These are phyloP conservation scores for Diplocarpon mali DNA, from an alignment of 2,329 filamentous ascomycete species.

Conservation along the genomic window DNA sequence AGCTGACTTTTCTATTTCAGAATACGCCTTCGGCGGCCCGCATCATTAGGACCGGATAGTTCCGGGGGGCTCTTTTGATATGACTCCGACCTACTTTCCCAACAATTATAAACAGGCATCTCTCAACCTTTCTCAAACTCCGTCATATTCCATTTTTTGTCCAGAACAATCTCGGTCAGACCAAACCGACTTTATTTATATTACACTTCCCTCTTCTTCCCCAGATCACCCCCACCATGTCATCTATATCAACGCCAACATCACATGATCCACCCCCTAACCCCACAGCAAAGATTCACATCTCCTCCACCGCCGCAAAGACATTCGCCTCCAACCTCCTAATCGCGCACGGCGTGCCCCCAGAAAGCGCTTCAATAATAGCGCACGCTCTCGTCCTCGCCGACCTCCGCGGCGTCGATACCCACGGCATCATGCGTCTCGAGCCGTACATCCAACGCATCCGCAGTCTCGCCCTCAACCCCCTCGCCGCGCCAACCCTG, in stretches of 20 bases:
- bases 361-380: constrained; percentile 47
- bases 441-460: constrained; percentile 68
- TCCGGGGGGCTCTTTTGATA: no score
- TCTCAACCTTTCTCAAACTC: no score
- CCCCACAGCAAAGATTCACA: constrained; percentile 2
- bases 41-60: no score
- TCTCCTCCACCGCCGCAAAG: constrained; percentile 2
- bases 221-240: constrained; percentile 4
- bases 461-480: constrained; percentile 55
- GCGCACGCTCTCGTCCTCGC: constrained; percentile 61
- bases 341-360: constrained; percentile 41
- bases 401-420: constrained; percentile 69
- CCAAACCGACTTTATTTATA: no score
- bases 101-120: no score
- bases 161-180: no score
- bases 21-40: no score
- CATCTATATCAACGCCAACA: not conserved
- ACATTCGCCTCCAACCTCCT: not conserved
- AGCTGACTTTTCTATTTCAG: no score
- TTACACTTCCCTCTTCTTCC: not conserved
- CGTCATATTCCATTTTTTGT: no score
- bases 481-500: constrained; percentile 46
- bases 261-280: not conserved
- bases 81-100: no score
- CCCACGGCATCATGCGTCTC: constrained; percentile 67